Evolutionary conservation across 1,139 yeast genomes (phyloP).

Genomic region (Yamadazyma pseudoaaseri): DNA sequence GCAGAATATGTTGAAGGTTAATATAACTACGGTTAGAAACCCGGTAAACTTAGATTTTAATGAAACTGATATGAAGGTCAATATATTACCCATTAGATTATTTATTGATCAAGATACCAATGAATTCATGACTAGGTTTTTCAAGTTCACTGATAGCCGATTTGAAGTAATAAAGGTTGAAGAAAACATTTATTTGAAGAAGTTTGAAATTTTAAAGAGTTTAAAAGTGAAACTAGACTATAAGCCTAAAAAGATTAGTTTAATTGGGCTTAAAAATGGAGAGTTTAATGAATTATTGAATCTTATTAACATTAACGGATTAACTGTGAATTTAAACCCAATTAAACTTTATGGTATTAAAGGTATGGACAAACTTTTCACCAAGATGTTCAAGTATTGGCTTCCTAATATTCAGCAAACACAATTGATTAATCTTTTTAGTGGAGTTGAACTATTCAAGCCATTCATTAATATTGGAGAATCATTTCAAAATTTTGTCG

Average conservation of each 20-base stretch:
- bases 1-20: conserved; percentile 59
- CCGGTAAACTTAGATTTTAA: conserved; percentile 57
- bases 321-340: conserved; percentile 62
- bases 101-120: conserved; percentile 93
- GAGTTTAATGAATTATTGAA: conserved; percentile 85
- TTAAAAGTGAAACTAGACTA: conserved; percentile 77
- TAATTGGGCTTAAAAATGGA: conserved; percentile 80
- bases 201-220: conserved; percentile 55
- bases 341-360: conserved; percentile 70
- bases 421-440: conserved; percentile 75
- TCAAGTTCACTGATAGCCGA: conserved; percentile 74
- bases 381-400: conserved; percentile 67
- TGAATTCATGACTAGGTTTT: conserved; percentile 77
- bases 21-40: conserved; percentile 57
- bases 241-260: conserved; percentile 87
- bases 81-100: conserved; percentile 70
- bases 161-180: conserved; percentile 54
- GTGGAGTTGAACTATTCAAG: conserved; percentile 82
- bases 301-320: conserved; percentile 83
- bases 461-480: conserved; percentile 77
- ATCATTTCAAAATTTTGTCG: conserved; percentile 72
- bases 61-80: conserved; percentile 59
- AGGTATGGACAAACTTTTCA: conserved; percentile 65
- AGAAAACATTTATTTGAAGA: conserved; percentile 68
- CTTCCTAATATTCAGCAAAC: conserved; percentile 79